phyloP scores from a whole-genome alignment of 768 basidiomycete species.

The Mrakia blollopis region DNA sequence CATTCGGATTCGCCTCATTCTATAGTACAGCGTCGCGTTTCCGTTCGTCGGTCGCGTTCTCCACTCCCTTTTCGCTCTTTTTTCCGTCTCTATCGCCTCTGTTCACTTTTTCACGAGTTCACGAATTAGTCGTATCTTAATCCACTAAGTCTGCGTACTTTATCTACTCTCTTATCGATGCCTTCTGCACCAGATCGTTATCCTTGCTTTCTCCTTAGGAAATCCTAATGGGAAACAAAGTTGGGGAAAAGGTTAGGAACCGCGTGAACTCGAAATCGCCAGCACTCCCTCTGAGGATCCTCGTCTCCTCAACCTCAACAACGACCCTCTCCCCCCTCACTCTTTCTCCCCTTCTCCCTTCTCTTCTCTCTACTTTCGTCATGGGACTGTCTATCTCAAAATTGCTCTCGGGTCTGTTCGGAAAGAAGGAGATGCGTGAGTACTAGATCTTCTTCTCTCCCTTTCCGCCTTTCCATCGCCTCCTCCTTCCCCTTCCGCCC shows the following conservation, averaged over 20 bases:
- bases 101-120: background rate
- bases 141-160: background rate
- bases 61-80: background rate
- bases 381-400: constrained; percentile 50
- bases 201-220: background rate
- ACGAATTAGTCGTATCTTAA: background rate
- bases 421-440: constrained; percentile 99
- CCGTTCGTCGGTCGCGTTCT: no score
- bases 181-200: no score
- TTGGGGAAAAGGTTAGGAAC: background rate
- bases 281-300: background rate
- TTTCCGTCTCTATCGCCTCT: background rate
- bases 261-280: no score
- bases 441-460: constrained; percentile 32
- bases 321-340: background rate
- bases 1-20: background rate
- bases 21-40: background rate
- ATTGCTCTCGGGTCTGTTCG: constrained; percentile 77
- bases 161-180: background rate
- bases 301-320: background rate
- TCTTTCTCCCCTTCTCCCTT: constrained; percentile 3
- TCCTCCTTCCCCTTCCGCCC: background rate
- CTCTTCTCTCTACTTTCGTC: constrained; percentile 28
- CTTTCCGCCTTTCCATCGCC: no score
- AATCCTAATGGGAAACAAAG: background rate